phyloP scores from a whole-genome alignment of 495 filamentous ascomycete species.

The Penicillium antarcticum region DNA sequence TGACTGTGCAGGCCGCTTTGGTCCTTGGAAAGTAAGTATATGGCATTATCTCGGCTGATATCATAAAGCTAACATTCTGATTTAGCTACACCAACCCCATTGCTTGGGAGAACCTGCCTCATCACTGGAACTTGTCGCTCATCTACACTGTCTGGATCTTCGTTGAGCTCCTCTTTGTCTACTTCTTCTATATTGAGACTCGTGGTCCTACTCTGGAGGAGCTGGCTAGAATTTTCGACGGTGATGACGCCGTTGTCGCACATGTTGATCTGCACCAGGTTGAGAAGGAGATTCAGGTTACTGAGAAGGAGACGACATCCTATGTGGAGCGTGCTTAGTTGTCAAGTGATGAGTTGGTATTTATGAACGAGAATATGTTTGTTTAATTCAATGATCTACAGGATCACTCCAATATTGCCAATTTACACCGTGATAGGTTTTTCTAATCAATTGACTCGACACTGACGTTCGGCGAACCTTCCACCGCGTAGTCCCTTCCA shows the following conservation, averaged over 20 bases:
- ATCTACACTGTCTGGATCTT: slow-evolving; percentile 61
- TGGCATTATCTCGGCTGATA: neutral
- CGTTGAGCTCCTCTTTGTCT: slow-evolving; percentile 55
- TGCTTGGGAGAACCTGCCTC: slow-evolving; percentile 48
- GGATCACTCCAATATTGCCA: no score
- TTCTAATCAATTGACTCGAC: no score
- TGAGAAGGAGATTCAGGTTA: slow-evolving; percentile 11
- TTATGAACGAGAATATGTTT: neutral
- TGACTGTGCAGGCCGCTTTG: slow-evolving; percentile 55
- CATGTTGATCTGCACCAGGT: slow-evolving; percentile 15
- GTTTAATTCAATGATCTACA: neutral
- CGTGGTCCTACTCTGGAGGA: slow-evolving; percentile 63
- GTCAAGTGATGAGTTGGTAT: neutral
- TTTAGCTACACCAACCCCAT: slow-evolving; percentile 47
- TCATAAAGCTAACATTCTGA: neutral
- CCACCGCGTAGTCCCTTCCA: no score
- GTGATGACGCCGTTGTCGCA: slow-evolving; percentile 47
- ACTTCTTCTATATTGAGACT: slow-evolving; percentile 64
- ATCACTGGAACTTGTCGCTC: slow-evolving; percentile 54
- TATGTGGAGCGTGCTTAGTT: slow-evolving; percentile 3
- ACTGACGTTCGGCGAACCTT: no score
- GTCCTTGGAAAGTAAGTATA: slow-evolving; percentile 49
- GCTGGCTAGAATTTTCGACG: slow-evolving; percentile 58
- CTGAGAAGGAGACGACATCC: neutral
- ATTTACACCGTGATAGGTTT: no score